Conservation (phyloP, 1,284 basidiomycete genomes). For the Cutaneotrichosporon sp. region DNA sequence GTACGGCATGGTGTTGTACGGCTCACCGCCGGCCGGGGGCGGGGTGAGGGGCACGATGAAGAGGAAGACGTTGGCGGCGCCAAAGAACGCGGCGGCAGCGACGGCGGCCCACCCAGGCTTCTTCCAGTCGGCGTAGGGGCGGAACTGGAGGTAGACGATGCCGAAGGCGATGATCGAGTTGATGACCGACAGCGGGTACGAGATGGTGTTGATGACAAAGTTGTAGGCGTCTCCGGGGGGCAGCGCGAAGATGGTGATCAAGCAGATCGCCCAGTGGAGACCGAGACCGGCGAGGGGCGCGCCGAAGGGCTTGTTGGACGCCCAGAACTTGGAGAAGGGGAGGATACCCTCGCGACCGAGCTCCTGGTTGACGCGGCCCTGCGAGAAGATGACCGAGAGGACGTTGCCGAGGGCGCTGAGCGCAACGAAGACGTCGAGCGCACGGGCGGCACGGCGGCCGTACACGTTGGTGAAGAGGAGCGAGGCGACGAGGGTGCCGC, state of each 20-base stretch:
- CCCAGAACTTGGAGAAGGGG: conserved; percentile 48
- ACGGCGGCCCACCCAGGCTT: conserved; percentile 10
- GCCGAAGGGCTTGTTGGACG: conserved; percentile 43
- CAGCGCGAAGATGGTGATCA: conserved; percentile 61
- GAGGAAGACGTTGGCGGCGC: conserved; percentile 25
- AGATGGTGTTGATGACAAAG: conserved; percentile 46
- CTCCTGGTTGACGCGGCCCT: conserved; percentile 39
- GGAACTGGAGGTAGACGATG: conserved; percentile 22
- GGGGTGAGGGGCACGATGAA: conserved; percentile 19
- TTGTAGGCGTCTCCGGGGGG: conserved; percentile 62
- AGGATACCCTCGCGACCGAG: conserved; percentile 49
- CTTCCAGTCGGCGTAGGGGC: conserved; percentile 18
- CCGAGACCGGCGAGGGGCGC: conserved; percentile 28
- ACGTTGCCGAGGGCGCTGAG: conserved; percentile 48
- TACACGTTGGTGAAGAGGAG: conserved; percentile 51
- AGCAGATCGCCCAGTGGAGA: conserved; percentile 56
- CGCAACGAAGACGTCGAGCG: conserved; percentile 42
- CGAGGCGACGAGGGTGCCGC: conserved; percentile 45
- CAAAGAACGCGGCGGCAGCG: conserved; percentile 16
- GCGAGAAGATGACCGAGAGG: conserved; percentile 53
- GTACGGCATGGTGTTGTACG: conserved; percentile 24
- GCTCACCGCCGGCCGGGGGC: conserved; percentile 20
- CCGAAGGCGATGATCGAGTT: conserved; percentile 23
- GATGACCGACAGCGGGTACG: conserved; percentile 25
- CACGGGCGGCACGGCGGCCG: conserved; percentile 45